Evolutionary conservation across 192 early-diverging fungal species (phyloP).

Genomic region (Coemansia sp.): DNA sequence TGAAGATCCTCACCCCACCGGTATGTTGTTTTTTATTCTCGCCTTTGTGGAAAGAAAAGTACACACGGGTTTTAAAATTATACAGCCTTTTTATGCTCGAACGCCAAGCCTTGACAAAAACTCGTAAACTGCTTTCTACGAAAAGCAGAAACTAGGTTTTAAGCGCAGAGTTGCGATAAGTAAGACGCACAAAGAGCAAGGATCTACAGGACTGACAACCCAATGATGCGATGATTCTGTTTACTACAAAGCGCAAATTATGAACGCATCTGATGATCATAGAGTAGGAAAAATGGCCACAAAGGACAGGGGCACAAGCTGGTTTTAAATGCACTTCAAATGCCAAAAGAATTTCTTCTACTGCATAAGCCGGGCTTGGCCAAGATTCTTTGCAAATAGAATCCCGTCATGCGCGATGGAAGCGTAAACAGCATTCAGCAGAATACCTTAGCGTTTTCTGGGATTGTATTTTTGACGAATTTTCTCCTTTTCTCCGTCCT

Average conservation of each 20-base stretch:
- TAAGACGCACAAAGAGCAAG: not conserved
- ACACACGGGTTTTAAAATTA: not conserved
- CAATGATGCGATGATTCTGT: not conserved
- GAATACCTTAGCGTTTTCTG: not conserved
- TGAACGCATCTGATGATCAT: not conserved
- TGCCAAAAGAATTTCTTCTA: not conserved
- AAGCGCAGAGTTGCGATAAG: not conserved
- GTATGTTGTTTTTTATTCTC: not conserved
- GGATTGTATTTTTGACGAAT: not conserved
- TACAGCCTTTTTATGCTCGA: not conserved
- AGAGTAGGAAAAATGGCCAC: not conserved
- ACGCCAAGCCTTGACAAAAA: constrained; percentile 5
- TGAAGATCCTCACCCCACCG: not conserved
- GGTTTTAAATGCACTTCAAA: not conserved
- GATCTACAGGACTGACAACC: not conserved
- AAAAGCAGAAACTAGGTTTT: not conserved
- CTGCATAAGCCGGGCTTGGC: not conserved
- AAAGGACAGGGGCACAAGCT: not conserved
- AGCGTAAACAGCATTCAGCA: not conserved
- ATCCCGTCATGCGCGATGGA: not conserved
- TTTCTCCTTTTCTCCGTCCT: constrained; percentile 2
- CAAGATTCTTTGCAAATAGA: not conserved
- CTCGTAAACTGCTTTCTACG: not conserved
- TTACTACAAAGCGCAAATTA: not conserved
- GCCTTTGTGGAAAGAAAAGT: not conserved